phyloP scores from a whole-genome alignment of 2,329 filamentous ascomycete species.

The Botrytis sinoallii region DNA sequence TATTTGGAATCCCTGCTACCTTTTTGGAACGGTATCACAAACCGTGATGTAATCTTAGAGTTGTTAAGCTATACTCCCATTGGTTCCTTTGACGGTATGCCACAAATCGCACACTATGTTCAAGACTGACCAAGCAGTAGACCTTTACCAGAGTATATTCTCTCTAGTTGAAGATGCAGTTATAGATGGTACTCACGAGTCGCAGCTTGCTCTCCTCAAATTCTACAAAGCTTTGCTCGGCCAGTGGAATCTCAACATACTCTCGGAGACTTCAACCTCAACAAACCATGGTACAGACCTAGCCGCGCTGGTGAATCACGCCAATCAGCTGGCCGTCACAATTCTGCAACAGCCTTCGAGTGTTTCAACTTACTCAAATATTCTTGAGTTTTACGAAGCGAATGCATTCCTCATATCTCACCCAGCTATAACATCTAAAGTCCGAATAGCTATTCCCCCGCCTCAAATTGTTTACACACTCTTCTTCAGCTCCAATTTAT shows the following conservation, averaged over 20 bases:
- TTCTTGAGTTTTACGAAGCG: constrained; percentile 69
- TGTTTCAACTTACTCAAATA: constrained; percentile 48
- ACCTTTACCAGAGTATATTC: constrained; percentile 50
- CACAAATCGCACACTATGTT: neutral
- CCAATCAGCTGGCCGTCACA: constrained; percentile 56
- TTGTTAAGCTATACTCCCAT: constrained; percentile 57
- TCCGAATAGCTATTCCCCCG: constrained; percentile 67
- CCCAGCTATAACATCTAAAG: constrained; percentile 47
- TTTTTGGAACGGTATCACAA: constrained; percentile 60
- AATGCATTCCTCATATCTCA: constrained; percentile 56
- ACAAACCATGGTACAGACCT: constrained; percentile 35
- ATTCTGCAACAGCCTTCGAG: constrained; percentile 53
- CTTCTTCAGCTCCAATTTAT: constrained; percentile 62
- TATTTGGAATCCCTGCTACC: constrained; percentile 54
- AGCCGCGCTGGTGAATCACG: constrained; percentile 46
- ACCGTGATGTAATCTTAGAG: constrained; percentile 52
- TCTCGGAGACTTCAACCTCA: constrained; percentile 38
- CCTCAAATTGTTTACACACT: constrained; percentile 67
- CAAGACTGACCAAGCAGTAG: constrained; percentile 38
- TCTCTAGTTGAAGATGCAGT: constrained; percentile 50
- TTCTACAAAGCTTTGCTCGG: constrained; percentile 67
- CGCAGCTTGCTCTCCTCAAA: constrained; percentile 57
- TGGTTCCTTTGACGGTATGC: constrained; percentile 52
- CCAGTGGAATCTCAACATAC: constrained; percentile 52
- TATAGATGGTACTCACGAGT: constrained; percentile 48